Evolutionary conservation across 148 eudicot species (phyloP).

Genomic region (Vaccinium darrowii): DNA sequence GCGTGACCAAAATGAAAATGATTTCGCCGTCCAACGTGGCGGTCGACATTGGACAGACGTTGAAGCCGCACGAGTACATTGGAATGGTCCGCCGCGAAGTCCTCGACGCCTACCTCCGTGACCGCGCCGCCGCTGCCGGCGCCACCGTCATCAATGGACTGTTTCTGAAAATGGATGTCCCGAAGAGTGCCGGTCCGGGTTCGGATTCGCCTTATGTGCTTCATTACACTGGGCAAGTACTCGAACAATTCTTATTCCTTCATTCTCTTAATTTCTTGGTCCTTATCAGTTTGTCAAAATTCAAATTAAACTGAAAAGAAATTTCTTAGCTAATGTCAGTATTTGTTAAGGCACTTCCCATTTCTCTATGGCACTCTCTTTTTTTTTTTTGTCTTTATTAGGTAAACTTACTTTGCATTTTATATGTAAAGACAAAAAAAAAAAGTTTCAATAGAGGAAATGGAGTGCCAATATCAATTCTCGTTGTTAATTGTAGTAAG

Average conservation of each 20-base stretch:
- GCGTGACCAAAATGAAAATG: slow-evolving; percentile 97
- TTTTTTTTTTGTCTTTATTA: too few relatives aligned
- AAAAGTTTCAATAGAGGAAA: too few relatives aligned
- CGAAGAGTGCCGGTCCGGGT: slow-evolving; percentile 19
- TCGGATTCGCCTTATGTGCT: slow-evolving; percentile 52
- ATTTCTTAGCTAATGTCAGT: too few relatives aligned
- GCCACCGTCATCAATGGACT: slow-evolving; percentile 79
- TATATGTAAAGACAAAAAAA: too few relatives aligned
- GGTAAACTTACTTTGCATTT: too few relatives aligned
- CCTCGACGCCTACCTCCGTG: slow-evolving; percentile 72
- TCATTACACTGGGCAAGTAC: slow-evolving; percentile 50
- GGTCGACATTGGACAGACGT: slow-evolving; percentile 81
- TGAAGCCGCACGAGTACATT: slow-evolving; percentile 94
- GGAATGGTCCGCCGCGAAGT: slow-evolving; percentile 98
- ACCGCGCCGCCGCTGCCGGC: slow-evolving; percentile 75
- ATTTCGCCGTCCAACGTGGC: slow-evolving; percentile 97
- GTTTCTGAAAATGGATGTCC: slow-evolving; percentile 81
- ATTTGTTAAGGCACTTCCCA: too few relatives aligned
- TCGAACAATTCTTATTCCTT: neutral
- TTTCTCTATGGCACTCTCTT: too few relatives aligned
- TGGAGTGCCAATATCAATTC: too few relatives aligned
- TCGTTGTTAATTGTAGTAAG: too few relatives aligned
- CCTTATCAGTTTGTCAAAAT: neutral
- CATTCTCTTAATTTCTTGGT: neutral
- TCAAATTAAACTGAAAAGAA: neutral